These are phyloP conservation scores for Schwanniomyces polymorphus DNA, from an alignment of 805 yeast genomes.

Conservation along the genomic window DNA sequence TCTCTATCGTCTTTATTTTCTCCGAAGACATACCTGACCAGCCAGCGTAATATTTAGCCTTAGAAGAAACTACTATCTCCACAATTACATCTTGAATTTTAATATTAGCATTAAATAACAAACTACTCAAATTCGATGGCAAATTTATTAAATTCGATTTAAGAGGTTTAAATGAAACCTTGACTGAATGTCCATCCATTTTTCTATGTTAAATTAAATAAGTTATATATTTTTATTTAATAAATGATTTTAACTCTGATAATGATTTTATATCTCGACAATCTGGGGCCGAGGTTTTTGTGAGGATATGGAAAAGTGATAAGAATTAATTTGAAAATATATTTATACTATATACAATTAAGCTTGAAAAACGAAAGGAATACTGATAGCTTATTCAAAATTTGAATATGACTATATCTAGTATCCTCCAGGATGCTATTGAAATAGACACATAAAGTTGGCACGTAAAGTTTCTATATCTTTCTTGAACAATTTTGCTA, in stretches of 20 bases:
- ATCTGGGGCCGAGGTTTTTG: slow-evolving; percentile 4
- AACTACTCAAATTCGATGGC: slow-evolving; percentile 47
- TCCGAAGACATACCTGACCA: slow-evolving; percentile 62
- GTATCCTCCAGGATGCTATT: too few species aligned
- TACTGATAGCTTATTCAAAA: too few species aligned
- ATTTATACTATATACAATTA: background rate
- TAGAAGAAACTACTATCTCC: slow-evolving; percentile 35
- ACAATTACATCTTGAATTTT: slow-evolving; percentile 60
- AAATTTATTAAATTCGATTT: slow-evolving; percentile 55
- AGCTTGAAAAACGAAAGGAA: background rate
- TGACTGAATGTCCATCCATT: slow-evolving; percentile 39
- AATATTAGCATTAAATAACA: slow-evolving; percentile 51
- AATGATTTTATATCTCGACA: slow-evolving; percentile 1
- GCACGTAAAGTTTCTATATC: too few species aligned
- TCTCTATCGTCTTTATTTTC: slow-evolving; percentile 43
- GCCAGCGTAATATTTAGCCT: slow-evolving; percentile 47
- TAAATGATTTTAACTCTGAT: background rate
- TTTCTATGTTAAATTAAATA: background rate
- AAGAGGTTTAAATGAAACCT: slow-evolving; percentile 26
- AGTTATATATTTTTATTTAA: background rate
- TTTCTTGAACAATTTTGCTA: background rate
- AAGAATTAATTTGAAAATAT: background rate
- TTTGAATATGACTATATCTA: background rate
- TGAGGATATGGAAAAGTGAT: background rate
- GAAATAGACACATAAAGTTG: too few species aligned